Evolutionary conservation across 2,329 filamentous ascomycete species (phyloP), one percentile per base, ranked within the genome.

Genomic region (Penicillium sp.): DNA sequence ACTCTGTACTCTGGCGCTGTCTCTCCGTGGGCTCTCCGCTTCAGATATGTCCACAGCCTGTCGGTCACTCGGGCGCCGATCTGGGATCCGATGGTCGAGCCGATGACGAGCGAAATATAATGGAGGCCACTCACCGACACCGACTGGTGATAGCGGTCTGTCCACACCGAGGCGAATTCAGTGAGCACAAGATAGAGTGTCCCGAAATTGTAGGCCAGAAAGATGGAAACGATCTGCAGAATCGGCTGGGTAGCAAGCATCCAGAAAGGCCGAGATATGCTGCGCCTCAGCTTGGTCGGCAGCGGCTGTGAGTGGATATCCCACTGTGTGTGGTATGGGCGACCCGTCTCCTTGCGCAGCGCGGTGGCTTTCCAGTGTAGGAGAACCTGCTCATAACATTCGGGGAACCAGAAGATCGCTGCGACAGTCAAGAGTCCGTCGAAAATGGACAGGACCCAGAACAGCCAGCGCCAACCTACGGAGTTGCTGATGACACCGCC

Each of bases 171-270:
- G 0, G 88, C 84, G 66, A 89, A 90, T 2, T 84, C 89, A 0
- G 86, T 83, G 0, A 90, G 79, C 30, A 87, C 79, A 26, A 90
- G 83, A 56, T 89, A 90, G 68, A 89, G 82, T 0, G 88, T 71
- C 0, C 87, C 87, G 62, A 88, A 89, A 8, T 85, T 73, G 62
- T 86, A 85, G 0, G 83, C 87, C 62, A 82, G 82, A 65, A 87
- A 84, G 5, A 84, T 41, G 0, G 84, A 79, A 0, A 84, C 71
- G 21, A 84, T 78, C 67, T 87, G 85, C 21, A 89, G 81, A 56
- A 88, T 86, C 4, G 86, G 85, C 58, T 89, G 86, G 1, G 85
- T 86, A 6, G 69, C 67, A 0, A 90, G 76, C 2, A 90, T 76
- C 1, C 81, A 79, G 55, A 87, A 79, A 0, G 87, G 87, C 0